phyloP scores from a whole-genome alignment of 2,329 filamentous ascomycete genomes.

The Ophiostoma pallidulum region DNA sequence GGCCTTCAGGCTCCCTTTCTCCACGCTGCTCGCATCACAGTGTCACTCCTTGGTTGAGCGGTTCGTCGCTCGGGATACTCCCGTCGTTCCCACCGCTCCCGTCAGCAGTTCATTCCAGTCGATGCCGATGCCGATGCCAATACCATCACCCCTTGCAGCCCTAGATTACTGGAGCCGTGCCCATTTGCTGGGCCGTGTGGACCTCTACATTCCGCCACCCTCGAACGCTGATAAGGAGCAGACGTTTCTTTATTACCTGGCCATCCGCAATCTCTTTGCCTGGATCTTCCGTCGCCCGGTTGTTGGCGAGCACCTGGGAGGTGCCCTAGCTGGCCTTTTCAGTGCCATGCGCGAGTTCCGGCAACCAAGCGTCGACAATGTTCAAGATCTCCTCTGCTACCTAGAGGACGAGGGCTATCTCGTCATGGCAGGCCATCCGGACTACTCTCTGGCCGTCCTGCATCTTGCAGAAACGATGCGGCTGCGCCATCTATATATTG shows the following conservation, averaged over 20 bases:
- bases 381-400: conserved; percentile 54
- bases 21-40: conserved; percentile 44
- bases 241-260: conserved; percentile 53
- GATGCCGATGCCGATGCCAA: conserved; percentile 13
- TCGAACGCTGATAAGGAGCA: conserved; percentile 41
- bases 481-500: conserved; percentile 55
- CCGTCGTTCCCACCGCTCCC: conserved; percentile 8
- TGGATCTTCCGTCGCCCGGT: conserved; percentile 57
- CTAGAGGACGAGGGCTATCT: conserved; percentile 61
- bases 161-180: conserved; percentile 15
- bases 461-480: conserved; percentile 58
- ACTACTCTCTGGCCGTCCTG: conserved; percentile 59
- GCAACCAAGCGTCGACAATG: conserved; percentile 42
- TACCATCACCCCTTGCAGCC: conserved; percentile 19
- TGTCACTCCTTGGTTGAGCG: conserved; percentile 52
- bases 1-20: conserved; percentile 56
- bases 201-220: conserved; percentile 64
- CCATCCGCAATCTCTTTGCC: conserved; percentile 67
- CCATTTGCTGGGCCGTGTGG: conserved; percentile 27
- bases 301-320: conserved; percentile 58
- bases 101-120: conserved; percentile 2
- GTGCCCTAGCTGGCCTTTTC: conserved; percentile 54
- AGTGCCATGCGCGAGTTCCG: conserved; percentile 56
- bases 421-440: conserved; percentile 53
- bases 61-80: conserved; percentile 32